Conservation (phyloP, 1,284 basidiomycete genomes). For the Wolfiporia cocos region DNA sequence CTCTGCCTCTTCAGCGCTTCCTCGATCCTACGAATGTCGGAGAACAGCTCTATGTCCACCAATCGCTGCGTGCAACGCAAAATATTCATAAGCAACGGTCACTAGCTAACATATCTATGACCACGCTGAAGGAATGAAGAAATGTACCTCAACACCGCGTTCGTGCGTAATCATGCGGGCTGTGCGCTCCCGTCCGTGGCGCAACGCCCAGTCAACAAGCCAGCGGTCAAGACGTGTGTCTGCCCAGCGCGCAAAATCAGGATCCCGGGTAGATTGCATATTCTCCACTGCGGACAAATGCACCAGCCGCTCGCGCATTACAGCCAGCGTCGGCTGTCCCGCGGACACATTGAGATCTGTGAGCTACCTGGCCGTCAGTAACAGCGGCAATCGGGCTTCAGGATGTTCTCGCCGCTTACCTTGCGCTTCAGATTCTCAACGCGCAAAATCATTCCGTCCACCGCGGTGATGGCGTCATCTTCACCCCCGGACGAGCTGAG, state of each 20-base stretch:
- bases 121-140: too few relatives aligned
- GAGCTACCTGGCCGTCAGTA: conserved; percentile 37
- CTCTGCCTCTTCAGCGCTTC: conserved; percentile 69
- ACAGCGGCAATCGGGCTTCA: conserved; percentile 1
- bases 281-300: conserved; percentile 61
- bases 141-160: conserved; percentile 61
- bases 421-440: conserved; percentile 79
- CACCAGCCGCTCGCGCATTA: conserved; percentile 67
- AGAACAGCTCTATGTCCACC: conserved; percentile 90
- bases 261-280: conserved; percentile 41
- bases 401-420: conserved; percentile 61
- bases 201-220: conserved; percentile 88
- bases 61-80: conserved; percentile 45
- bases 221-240: conserved; percentile 82
- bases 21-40: conserved; percentile 84
- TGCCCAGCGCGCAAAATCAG: conserved; percentile 71
- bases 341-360: conserved; percentile 61
- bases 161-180: conserved; percentile 66
- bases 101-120: too few relatives aligned
- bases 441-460: conserved; percentile 73
- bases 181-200: conserved; percentile 66
- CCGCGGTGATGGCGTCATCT: conserved; percentile 47
- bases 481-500: conserved; percentile 32
- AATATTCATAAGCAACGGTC: neutral
- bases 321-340: conserved; percentile 61